phyloP scores from a whole-genome alignment of 805 yeast species.

The Vanderwaltozyma tropicalis region DNA sequence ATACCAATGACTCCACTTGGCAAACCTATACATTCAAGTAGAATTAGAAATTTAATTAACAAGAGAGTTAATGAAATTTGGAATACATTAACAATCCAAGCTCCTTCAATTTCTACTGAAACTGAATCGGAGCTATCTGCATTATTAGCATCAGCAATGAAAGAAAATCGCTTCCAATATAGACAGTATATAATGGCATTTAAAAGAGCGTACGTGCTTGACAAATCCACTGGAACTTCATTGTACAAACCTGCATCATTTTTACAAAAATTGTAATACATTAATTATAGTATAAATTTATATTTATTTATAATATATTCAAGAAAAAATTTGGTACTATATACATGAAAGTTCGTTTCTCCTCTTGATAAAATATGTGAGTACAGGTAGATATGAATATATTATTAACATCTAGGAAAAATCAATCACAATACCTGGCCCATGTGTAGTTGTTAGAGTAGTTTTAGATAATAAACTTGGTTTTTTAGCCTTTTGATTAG shows the following conservation, averaged over 20 bases:
- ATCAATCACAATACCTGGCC: constrained; percentile 69
- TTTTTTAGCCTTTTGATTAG: constrained; percentile 51
- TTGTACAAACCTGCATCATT: constrained; percentile 1
- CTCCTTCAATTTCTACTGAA: background rate
- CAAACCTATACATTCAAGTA: background rate
- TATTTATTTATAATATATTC: too few relatives aligned
- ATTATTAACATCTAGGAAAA: constrained; percentile 27
- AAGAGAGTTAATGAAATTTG: background rate
- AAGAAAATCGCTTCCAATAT: background rate
- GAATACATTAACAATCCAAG: background rate
- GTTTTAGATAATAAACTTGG: constrained; percentile 65
- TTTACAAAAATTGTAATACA: too few relatives aligned
- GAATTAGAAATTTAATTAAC: background rate
- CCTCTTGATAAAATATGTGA: too few relatives aligned
- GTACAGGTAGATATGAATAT: background rate
- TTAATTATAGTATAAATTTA: too few relatives aligned
- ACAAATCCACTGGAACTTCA: background rate
- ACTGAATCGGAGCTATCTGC: background rate
- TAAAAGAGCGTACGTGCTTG: background rate
- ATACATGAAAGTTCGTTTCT: too few relatives aligned
- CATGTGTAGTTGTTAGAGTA: constrained; percentile 55
- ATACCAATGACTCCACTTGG: constrained; percentile 1
- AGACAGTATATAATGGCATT: background rate
- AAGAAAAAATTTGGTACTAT: too few relatives aligned
- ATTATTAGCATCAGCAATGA: background rate